Base-by-base conservation (phyloP, 2,329 filamentous ascomycete genomes). In the Dothistroma septosporum region DNA sequence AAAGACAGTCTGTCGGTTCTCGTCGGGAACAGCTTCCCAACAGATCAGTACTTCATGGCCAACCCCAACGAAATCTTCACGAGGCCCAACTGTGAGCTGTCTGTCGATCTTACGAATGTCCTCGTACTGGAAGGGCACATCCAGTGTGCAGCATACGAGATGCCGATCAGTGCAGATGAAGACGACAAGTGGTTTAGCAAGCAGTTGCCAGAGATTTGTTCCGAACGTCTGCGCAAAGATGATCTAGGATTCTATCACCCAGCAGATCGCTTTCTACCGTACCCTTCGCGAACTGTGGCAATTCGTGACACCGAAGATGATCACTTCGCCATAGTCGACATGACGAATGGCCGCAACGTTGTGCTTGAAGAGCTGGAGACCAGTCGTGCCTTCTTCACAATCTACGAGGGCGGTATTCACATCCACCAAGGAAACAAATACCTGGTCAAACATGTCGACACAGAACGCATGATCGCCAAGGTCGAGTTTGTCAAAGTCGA, bases 361-460 rank as follows among this genome's bases (percentile, higher is more conserved):
- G 89, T 99, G 0, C 82, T 99, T 1, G 94, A 99, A 78, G 92
- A 97, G 76, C 83, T 99, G n/a, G 94, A 97, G 76, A 91, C 92
- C 1, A 94, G 90, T 1, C 86, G 94, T n/a, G 93, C 93, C 1
- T 93, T 91, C 67, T 97, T 96, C 76, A 96, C 92, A 1, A 84
- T 99, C 61, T 99, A 99, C 75, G 93, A 97, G 74, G 94, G 94
- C 12, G 94, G 91, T 49, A 97, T 99, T 64, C 99, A 96, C 77
- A 81, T 99, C 5, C 94, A 99, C 70, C 94, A 99, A 76, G 94
- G 94, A n/a, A 86, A 87, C 64, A 93, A 88, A 1, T 99, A 96
- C 72, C 83, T 97, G 2, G 90, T 99, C 56, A 89, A 91, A 68
- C 92, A 97, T 68, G 92, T 97, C 70, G 85, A 85, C 64, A 88